Evolutionary conservation across 805 yeast species (phyloP).

Genomic region (Yarrowia yakushimensis): DNA sequence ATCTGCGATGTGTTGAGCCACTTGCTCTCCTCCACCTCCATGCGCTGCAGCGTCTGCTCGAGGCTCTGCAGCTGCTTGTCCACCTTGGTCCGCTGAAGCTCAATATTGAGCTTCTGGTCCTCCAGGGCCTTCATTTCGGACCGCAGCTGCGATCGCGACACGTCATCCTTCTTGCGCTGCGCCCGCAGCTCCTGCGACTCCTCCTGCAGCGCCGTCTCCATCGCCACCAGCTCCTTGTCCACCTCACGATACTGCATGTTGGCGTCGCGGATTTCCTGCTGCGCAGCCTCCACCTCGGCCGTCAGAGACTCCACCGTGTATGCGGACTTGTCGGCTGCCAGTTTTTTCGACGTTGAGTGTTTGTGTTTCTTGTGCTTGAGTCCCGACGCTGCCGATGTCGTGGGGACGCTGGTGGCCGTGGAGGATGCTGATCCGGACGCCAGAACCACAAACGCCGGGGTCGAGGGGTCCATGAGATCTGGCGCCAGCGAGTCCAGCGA

Average conservation of each 20-base stretch:
- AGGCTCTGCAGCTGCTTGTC: slow-evolving; percentile 32
- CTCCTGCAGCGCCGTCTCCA: slow-evolving; percentile 32
- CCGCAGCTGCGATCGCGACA: slow-evolving; percentile 36
- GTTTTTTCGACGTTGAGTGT: slow-evolving; percentile 24
- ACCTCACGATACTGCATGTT: neutral
- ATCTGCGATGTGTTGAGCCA: slow-evolving; percentile 16
- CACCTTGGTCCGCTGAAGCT: slow-evolving; percentile 35
- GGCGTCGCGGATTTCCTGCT: slow-evolving; percentile 36
- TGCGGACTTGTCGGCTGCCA: slow-evolving; percentile 17
- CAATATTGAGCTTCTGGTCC: slow-evolving; percentile 39
- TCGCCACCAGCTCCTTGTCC: slow-evolving; percentile 31
- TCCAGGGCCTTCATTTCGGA: slow-evolving; percentile 40
- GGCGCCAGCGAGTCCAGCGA: slow-evolving; percentile 32
- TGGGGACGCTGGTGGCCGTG: neutral
- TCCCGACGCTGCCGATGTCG: neutral
- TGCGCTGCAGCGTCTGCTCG: slow-evolving; percentile 29
- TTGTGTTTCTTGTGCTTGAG: slow-evolving; percentile 19
- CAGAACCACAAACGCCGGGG: neutral
- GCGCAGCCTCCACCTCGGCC: slow-evolving; percentile 38
- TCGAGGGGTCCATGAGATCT: neutral
- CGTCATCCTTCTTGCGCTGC: slow-evolving; percentile 36
- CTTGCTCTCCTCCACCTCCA: slow-evolving; percentile 14
- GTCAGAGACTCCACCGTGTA: slow-evolving; percentile 39
- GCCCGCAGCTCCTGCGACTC: slow-evolving; percentile 36
- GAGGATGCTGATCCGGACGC: neutral